These are phyloP conservation scores for Teunomyces cretensis DNA, from an alignment of 805 yeast genomes.

Conservation along the genomic window DNA sequence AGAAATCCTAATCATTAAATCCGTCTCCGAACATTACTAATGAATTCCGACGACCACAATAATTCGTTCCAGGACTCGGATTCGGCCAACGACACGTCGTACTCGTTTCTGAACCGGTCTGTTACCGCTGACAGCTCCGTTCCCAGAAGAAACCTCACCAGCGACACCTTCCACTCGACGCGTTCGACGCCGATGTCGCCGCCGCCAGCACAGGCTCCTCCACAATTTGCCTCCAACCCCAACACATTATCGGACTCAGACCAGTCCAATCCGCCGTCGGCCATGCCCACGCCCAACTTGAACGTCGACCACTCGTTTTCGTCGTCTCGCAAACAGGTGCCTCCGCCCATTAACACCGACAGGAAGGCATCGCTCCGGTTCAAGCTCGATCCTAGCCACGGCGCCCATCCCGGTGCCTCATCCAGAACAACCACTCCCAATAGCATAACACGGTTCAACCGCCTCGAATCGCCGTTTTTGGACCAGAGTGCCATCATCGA, in stretches of 20 bases:
- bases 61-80: conserved; percentile 1
- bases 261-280: conserved; percentile 10
- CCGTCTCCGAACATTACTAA: neutral
- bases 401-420: conserved; percentile 2
- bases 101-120: neutral
- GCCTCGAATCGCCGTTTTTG: conserved; percentile 28
- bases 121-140: neutral
- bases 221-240: neutral
- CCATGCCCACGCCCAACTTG: conserved; percentile 27
- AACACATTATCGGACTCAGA: conserved; percentile 10
- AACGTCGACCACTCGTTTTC: conserved; percentile 14
- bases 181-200: neutral
- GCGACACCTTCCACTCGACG: neutral
- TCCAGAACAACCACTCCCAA: conserved; percentile 1
- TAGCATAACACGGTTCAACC: conserved; percentile 5
- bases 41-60: neutral
- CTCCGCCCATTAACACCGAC: conserved; percentile 8
- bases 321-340: neutral
- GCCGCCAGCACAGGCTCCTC: conserved; percentile 5
- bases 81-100: neutral
- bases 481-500: conserved; percentile 24
- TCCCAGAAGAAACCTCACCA: neutral
- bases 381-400: conserved; percentile 21
- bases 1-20: neutral
- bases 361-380: conserved; percentile 31